Conservation (phyloP, 2,329 filamentous ascomycete genomes). For the Xylariaceae sp. region DNA sequence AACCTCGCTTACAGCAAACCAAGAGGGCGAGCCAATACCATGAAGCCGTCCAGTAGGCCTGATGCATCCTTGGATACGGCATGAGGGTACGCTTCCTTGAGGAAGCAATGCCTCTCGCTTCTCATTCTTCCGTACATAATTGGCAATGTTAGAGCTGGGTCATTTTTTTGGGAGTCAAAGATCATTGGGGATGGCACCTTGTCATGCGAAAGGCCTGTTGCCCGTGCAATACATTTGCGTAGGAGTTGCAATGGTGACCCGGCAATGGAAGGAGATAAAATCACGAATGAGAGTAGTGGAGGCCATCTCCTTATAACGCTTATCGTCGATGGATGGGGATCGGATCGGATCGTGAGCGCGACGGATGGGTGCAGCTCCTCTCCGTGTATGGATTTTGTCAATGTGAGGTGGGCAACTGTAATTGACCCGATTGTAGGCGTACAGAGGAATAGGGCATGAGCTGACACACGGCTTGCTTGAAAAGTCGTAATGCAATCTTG, state of each 20-base stretch:
- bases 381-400: constrained; percentile 18
- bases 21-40: constrained; percentile 2
- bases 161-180: constrained; percentile 4
- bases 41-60: background rate
- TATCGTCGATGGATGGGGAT: background rate
- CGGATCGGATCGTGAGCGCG: background rate
- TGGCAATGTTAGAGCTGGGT: constrained; percentile 13
- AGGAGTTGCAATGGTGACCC: too few relatives aligned
- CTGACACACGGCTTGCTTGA: constrained; percentile 20
- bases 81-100: background rate
- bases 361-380: constrained; percentile 4
- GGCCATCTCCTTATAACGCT: too few relatives aligned
- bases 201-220: too few relatives aligned
- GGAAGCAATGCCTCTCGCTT: constrained; percentile 3
- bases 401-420: constrained; percentile 13
- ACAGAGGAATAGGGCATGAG: constrained; percentile 21
- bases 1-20: constrained; percentile 4
- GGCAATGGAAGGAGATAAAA: too few relatives aligned
- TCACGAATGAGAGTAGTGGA: too few relatives aligned
- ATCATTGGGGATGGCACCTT: too few relatives aligned
- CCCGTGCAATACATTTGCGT: too few relatives aligned
- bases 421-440: constrained; percentile 17
- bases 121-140: constrained; percentile 24
- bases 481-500: constrained; percentile 21
- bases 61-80: constrained; percentile 2